Evolutionary conservation across 495 filamentous ascomycete species (phyloP).

Genomic region (Penicillium soppii): DNA sequence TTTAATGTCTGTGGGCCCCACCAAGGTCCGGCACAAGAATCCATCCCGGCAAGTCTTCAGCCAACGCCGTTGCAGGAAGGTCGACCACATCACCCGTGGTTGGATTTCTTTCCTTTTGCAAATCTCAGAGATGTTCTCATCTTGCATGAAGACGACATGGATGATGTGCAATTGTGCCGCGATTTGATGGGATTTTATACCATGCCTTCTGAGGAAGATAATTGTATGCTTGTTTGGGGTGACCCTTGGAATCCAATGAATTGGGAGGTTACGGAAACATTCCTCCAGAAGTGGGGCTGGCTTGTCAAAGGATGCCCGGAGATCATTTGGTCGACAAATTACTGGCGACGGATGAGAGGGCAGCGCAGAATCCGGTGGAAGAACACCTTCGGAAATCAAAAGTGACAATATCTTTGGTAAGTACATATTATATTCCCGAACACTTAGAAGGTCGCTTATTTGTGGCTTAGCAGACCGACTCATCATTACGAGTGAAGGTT

Average conservation of each 20-base stretch:
- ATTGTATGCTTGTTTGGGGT: constrained; percentile 38
- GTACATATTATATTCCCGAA: too few relatives aligned
- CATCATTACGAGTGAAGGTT: too few relatives aligned
- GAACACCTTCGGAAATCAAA: too few relatives aligned
- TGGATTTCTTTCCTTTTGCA: constrained; percentile 28
- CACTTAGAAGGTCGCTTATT: too few relatives aligned
- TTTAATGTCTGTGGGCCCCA: neutral
- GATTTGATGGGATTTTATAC: neutral
- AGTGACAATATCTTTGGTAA: too few relatives aligned
- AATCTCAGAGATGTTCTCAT: constrained; percentile 28
- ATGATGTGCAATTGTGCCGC: constrained; percentile 1
- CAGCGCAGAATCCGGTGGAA: too few relatives aligned
- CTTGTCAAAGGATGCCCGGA: constrained; percentile 36
- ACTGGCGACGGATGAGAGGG: constrained; percentile 26
- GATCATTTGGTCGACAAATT: constrained; percentile 39
- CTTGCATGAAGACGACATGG: constrained; percentile 9
- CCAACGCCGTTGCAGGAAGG: constrained; percentile 7
- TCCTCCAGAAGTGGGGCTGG: constrained; percentile 38
- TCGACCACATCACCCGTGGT: constrained; percentile 16
- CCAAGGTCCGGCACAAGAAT: neutral
- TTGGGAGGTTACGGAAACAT: constrained; percentile 41
- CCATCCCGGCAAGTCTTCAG: constrained; percentile 5
- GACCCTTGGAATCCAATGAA: constrained; percentile 35
- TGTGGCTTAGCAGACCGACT: too few relatives aligned
- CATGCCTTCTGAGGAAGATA: neutral